Evolutionary conservation across 495 filamentous ascomycete genomes (phyloP).

Genomic region (Ascodesmis nigricans): DNA sequence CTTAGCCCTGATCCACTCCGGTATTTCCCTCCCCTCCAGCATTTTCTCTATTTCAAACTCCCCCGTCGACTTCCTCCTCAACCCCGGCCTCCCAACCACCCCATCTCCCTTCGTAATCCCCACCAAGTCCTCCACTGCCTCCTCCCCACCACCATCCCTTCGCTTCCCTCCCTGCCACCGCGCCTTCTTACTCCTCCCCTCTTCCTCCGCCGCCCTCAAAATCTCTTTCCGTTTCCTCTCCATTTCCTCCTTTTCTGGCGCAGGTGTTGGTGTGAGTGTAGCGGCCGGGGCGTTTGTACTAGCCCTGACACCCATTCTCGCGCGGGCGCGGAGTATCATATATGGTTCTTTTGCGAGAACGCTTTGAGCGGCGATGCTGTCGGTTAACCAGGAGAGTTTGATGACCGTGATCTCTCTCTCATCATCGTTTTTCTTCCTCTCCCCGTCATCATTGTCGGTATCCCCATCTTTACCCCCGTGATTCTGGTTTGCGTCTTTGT

Average conservation of each 20-base stretch:
- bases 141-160: too few species aligned
- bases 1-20: not conserved
- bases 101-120: not conserved
- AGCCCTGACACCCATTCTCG: not conserved
- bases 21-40: not conserved
- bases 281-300: not conserved
- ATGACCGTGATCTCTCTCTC: not conserved
- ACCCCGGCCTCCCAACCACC: too few species aligned
- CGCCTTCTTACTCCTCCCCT: not conserved
- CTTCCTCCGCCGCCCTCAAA: not conserved
- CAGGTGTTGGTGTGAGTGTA: not conserved
- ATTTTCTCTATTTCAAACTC: not conserved
- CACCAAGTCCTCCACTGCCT: not conserved
- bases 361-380: not conserved
- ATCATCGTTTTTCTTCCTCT: too few species aligned
- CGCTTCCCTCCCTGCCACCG: not conserved
- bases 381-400: not conserved
- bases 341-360: not conserved
- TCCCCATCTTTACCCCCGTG: not conserved
- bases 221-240: conserved; percentile 1
- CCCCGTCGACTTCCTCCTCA: not conserved
- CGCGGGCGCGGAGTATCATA: not conserved
- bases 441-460: too few species aligned
- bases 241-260: not conserved
- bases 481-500: not conserved